These are phyloP conservation scores for Hyaloscypha finlandica DNA, from an alignment of 495 filamentous ascomycete species.

Conservation along the genomic window DNA sequence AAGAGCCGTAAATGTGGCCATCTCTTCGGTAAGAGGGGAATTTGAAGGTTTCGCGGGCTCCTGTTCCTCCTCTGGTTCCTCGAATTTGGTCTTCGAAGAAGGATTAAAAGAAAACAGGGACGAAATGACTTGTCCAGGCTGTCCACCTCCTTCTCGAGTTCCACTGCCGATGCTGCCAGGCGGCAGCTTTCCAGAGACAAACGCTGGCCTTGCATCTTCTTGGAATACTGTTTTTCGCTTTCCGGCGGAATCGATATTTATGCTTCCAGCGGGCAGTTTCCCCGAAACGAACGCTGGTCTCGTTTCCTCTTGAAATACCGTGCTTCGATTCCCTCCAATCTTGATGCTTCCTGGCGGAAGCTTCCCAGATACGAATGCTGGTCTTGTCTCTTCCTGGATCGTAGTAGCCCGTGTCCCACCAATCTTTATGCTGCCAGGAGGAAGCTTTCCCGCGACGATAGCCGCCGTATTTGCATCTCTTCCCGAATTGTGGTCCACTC, in stretches of 20 bases:
- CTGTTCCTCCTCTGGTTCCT: slow-evolving; percentile 34
- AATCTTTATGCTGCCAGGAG: slow-evolving; percentile 28
- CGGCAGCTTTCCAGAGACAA: slow-evolving; percentile 23
- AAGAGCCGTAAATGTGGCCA: slow-evolving; percentile 79
- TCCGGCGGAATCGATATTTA: slow-evolving; percentile 4
- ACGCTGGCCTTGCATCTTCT: slow-evolving; percentile 20
- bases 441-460: slow-evolving; percentile 27
- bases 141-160: slow-evolving; percentile 28
- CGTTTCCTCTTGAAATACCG: slow-evolving; percentile 15
- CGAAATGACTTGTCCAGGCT: slow-evolving; percentile 68
- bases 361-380: slow-evolving; percentile 30
- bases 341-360: slow-evolving; percentile 36
- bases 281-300: slow-evolving; percentile 18
- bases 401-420: slow-evolving; percentile 15
- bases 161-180: slow-evolving; percentile 32
- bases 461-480: slow-evolving; percentile 19
- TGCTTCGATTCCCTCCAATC: slow-evolving; percentile 17
- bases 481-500: slow-evolving; percentile 25
- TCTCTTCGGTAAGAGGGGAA: slow-evolving; percentile 82
- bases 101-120: slow-evolving; percentile 92
- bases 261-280: slow-evolving; percentile 12
- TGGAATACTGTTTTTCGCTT: slow-evolving; percentile 19
- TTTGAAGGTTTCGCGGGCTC: slow-evolving; percentile 79
- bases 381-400: slow-evolving; percentile 25
- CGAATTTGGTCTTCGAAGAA: slow-evolving; percentile 55